These are phyloP conservation scores for Sclerotinia spermophila DNA, from an alignment of 2,329 filamentous ascomycete species.

Conservation along the genomic window DNA sequence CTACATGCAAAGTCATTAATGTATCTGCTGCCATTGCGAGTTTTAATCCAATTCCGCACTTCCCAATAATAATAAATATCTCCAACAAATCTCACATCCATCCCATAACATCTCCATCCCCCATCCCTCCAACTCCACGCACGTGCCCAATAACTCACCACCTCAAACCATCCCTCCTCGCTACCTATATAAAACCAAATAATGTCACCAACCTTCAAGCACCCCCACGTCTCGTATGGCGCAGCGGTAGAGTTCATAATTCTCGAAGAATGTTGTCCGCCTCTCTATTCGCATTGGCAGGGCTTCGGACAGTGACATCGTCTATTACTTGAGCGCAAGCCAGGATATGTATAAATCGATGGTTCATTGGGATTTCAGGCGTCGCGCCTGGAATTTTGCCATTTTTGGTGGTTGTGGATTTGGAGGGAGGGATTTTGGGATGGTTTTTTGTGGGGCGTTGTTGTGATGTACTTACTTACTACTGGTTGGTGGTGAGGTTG, in stretches of 20 bases:
- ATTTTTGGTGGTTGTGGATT: not conserved
- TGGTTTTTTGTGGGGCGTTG: not conserved
- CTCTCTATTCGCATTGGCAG: not conserved
- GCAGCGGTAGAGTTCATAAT: conserved; percentile 1
- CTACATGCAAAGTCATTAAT: not conserved
- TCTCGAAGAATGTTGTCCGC: not conserved
- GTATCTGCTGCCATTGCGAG: not conserved
- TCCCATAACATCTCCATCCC: not conserved
- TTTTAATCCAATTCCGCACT: not conserved
- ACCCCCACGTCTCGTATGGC: not conserved
- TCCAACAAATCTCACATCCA: not conserved
- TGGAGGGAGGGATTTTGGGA: not conserved
- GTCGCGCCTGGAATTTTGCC: not conserved
- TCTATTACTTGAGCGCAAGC: not conserved
- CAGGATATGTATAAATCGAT: not conserved
- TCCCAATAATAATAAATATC: not conserved
- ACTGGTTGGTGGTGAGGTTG: not conserved
- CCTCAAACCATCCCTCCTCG: not conserved
- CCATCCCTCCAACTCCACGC: not conserved
- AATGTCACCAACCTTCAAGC: not conserved
- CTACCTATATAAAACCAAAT: not conserved
- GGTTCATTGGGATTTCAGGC: not conserved
- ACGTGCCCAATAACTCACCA: not conserved
- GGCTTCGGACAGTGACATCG: not conserved
- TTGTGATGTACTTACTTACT: too few relatives aligned